These are phyloP conservation scores for Microstegium vimineum DNA, from an alignment of 176 grass and related monocot species.

Conservation along the genomic window DNA sequence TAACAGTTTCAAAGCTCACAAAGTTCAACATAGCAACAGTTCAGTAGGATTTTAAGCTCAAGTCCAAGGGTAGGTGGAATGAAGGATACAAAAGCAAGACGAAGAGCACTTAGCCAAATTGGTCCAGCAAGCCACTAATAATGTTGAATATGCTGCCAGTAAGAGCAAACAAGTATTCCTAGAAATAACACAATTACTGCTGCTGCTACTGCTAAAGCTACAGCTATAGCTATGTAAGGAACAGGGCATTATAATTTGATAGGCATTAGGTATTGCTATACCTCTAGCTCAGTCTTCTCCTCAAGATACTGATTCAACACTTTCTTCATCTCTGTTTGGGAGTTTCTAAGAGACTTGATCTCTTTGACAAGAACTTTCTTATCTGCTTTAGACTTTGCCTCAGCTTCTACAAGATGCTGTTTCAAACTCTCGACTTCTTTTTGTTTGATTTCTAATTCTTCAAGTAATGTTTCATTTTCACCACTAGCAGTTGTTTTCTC, in stretches of 20 bases:
- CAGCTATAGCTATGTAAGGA: neutral
- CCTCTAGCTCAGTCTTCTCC: slow-evolving; percentile 91
- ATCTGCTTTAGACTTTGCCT: slow-evolving; percentile 90
- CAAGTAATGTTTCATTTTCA: slow-evolving; percentile 64
- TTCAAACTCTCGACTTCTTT: slow-evolving; percentile 70
- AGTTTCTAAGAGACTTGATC: slow-evolving; percentile 87
- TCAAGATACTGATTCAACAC: slow-evolving; percentile 59
- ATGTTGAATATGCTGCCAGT: slow-evolving; percentile 19
- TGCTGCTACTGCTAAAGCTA: no score
- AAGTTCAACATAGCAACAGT: neutral
- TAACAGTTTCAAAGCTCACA: neutral
- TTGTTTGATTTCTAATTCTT: slow-evolving; percentile 62
- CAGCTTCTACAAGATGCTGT: slow-evolving; percentile 64
- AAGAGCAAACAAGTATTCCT: slow-evolving; percentile 14
- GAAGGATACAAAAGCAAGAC: neutral
- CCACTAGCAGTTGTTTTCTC: slow-evolving; percentile 53
- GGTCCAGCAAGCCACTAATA: slow-evolving; percentile 2
- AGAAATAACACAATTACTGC: neutral
- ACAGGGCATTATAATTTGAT: neutral
- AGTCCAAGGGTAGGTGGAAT: neutral
- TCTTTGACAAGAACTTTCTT: slow-evolving; percentile 95
- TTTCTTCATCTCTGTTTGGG: slow-evolving; percentile 83
- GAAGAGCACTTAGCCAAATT: neutral
- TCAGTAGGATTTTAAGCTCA: neutral
- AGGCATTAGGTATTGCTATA: slow-evolving; percentile 21